Base-by-base conservation (phyloP, 1,139 yeast species). In the Taphrina confusa region DNA sequence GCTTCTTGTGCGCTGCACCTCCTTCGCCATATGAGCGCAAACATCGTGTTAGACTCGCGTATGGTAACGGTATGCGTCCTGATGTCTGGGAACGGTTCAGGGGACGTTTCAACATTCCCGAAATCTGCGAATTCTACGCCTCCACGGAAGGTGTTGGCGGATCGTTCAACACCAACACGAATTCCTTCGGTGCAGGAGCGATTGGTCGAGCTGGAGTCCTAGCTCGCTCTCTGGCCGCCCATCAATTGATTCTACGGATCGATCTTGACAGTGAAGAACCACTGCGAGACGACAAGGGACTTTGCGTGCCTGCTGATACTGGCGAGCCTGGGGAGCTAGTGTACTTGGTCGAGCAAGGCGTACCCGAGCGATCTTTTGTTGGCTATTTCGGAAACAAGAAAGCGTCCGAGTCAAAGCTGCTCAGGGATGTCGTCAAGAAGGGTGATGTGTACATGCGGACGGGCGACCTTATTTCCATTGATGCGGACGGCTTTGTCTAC, bases 141-240 rank as follows among this genome's bases (percentile, higher is more conserved):
- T 86, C 96, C 1, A 89, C 97, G 0, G 98, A 92, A 71, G 84
- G 94, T 1, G 97, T 97, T 25, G 81, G 88, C 66, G 96, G 95
- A 1, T 81, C 91, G n/a, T 88, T 95, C 2, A 85, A 83, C 68
- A 80, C 81, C 68, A 97, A 91, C 73, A 75, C 73, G 61, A 94
- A 95, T 31, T 85, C 84, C 55, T 83, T 78, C 67, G 97, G 95
- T 9, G 78, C 89, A 40, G 97, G 97, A 9, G 95, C 97, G 0
- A 85, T 95, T 68, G 83, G 96, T 67, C 84, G 82, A 69, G 88
- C 87, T 69, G 97, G 97, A 34, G 73, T 80, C 9, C 62, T 87
- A 20, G 80, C 83, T 62, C 83, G 78, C 65, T 20, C 39, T 14
- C n/a, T 50, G 8, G 51, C 45, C 2, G 54, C 46, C 9, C 27